A percentile compares a stretch with the other conserved stretches of the same genome.
Evolutionary conservation across 768 basidiomycete genomes (phyloP).

Genomic region (Russula abietina): DNA sequence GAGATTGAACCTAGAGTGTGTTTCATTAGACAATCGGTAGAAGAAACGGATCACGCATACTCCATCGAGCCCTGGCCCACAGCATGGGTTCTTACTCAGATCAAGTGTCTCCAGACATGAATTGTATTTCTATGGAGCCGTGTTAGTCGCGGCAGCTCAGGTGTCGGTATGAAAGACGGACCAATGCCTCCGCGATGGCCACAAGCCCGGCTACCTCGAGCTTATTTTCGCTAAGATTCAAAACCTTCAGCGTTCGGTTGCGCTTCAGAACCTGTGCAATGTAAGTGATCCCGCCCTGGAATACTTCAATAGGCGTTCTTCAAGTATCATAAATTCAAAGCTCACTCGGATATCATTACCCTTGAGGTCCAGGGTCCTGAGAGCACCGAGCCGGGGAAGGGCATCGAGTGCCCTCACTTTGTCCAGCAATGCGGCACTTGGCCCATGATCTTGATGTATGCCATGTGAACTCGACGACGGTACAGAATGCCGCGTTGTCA

Average conservation of each 20-base stretch:
- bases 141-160: neutral
- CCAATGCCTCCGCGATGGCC: slow-evolving; percentile 82
- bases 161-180: slow-evolving; percentile 35
- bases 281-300: slow-evolving; percentile 71
- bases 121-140: slow-evolving; percentile 78
- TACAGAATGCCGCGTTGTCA: slow-evolving; percentile 42
- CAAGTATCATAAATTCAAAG: slow-evolving; percentile 17
- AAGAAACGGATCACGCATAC: slow-evolving; percentile 40
- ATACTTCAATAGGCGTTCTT: slow-evolving; percentile 1
- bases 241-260: slow-evolving; percentile 88
- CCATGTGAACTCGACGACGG: slow-evolving; percentile 23
- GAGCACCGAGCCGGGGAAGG: slow-evolving; percentile 74
- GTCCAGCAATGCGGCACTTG: slow-evolving; percentile 73
- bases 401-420: slow-evolving; percentile 88
- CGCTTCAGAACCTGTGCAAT: slow-evolving; percentile 94
- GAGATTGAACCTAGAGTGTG: slow-evolving; percentile 63
- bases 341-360: slow-evolving; percentile 89
- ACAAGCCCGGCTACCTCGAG: slow-evolving; percentile 78
- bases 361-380: slow-evolving; percentile 85
- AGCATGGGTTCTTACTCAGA: slow-evolving; percentile 88
- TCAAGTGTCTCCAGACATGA: slow-evolving; percentile 90
- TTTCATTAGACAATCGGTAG: slow-evolving; percentile 1
- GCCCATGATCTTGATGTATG: slow-evolving; percentile 36
- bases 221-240: slow-evolving; percentile 93
- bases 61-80: slow-evolving; percentile 85